Evolutionary conservation across 495 filamentous ascomycete species (phyloP).

Genomic region (Aspergillus ostianus): DNA sequence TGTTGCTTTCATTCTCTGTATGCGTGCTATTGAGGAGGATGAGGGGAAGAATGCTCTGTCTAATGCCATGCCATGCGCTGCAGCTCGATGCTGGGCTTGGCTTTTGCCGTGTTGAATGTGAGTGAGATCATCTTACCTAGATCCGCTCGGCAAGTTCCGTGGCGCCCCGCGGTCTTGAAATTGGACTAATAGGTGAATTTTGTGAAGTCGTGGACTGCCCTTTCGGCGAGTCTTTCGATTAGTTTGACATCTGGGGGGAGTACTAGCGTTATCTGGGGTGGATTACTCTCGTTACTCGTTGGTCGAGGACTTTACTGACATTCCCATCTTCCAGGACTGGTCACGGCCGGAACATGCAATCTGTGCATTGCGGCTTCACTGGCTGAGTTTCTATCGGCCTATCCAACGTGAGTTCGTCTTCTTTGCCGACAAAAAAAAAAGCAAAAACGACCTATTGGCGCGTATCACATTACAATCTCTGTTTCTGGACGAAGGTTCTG

Average conservation of each 20-base stretch:
- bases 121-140: background rate
- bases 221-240: conserved; percentile 45
- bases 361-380: conserved; percentile 64
- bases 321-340: conserved; percentile 43
- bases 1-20: background rate
- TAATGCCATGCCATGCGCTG: conserved; percentile 1
- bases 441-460: too few relatives aligned
- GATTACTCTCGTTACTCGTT: conserved; percentile 1
- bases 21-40: background rate
- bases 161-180: background rate
- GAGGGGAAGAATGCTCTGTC: background rate
- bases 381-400: conserved; percentile 68
- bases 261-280: conserved; percentile 46
- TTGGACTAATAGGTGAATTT: conserved; percentile 3
- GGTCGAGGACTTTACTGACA: background rate
- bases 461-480: too few relatives aligned
- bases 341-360: conserved; percentile 69
- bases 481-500: conserved; percentile 6
- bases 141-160: background rate
- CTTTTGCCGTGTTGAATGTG: conserved; percentile 47
- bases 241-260: conserved; percentile 45
- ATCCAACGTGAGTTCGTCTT: conserved; percentile 54
- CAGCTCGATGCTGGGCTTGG: conserved; percentile 46
- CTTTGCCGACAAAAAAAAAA: too few relatives aligned
- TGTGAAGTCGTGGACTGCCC: conserved; percentile 42